Base-by-base conservation (phyloP, 2,329 filamentous ascomycete genomes). In the Microthyrium microscopicum region DNA sequence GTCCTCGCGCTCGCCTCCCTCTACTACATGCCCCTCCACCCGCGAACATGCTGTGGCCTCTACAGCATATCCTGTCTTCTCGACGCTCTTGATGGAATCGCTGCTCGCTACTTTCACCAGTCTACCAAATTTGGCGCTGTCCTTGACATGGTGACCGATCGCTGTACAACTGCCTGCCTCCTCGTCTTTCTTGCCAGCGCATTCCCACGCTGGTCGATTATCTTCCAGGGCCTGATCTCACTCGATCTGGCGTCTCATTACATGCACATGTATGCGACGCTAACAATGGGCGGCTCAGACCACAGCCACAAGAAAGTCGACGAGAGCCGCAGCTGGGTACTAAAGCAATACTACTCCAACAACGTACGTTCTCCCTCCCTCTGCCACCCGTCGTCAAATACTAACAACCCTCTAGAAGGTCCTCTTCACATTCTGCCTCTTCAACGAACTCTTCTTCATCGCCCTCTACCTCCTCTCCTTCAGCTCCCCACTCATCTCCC, bases 1-100 rank as follows among this genome's bases (percentile, higher is more conserved):
- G 50, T 66, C 31, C 60, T 66, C 44, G 84, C 85, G 46, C 62
- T 94, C 48, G 82, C 80, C 30, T 94, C 89, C 19, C 74, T 98
- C 44, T 93, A 95, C 64, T 98, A 94, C 64, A 98, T 98, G 89
- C 87, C 89, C 33, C 72, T 95, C 34, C 89, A 98, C 56, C 87
- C 87, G n/a, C 78, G 87, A 48, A 93, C 85, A 24, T 95, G 87
- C 61, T 85, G 81, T 38, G 57, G 85, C 31, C 72, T 91, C 35
- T 98, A 98, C 66, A 87, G 77, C 52, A 62, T 98, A 38, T 95
- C 87, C 18, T 95, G 89, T 55, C 70, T 95, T 28, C 77, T 98
- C 43, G 89, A 98, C 54, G 89, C 87, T 29, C 70, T 95, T 42
- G 89, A 98, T 53, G 89, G 89, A 46, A 78, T 85, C 47, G 85